Evolutionary conservation across 2,329 filamentous ascomycete species (phyloP).

Genomic region (Aspergillus puulaauensis): DNA sequence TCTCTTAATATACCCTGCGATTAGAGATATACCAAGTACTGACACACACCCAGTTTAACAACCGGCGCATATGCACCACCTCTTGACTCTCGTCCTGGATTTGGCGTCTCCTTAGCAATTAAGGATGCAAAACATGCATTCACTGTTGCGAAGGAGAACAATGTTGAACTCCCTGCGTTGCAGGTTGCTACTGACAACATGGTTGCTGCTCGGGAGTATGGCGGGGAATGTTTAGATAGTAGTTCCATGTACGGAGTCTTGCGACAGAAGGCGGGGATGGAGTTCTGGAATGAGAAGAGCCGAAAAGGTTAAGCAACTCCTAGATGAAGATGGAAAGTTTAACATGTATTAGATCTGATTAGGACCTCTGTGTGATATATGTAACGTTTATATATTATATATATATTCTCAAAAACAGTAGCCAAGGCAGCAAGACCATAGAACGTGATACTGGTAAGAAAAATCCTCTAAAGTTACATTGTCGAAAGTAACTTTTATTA

Average conservation of each 20-base stretch:
- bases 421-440: too few species aligned
- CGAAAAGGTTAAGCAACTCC: constrained; percentile 18
- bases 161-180: constrained; percentile 34
- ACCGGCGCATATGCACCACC: constrained; percentile 44
- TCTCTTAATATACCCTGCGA: too few species aligned
- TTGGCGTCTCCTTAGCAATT: constrained; percentile 38
- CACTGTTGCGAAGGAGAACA: constrained; percentile 31
- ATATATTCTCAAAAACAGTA: too few species aligned
- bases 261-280: constrained; percentile 36
- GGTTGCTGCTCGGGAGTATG: constrained; percentile 36
- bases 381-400: neutral
- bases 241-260: constrained; percentile 40
- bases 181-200: constrained; percentile 36
- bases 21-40: neutral
- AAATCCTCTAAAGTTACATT: neutral
- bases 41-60: constrained; percentile 33
- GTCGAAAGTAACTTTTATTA: neutral
- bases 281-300: constrained; percentile 42
- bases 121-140: constrained; percentile 39
- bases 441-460: too few species aligned
- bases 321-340: neutral
- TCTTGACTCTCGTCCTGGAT: constrained; percentile 34
- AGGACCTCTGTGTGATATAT: neutral
- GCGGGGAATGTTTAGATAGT: constrained; percentile 38
- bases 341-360: neutral